Evolutionary conservation across 2,329 filamentous ascomycete species (phyloP).

Genomic region (Xylariaceae sp.): DNA sequence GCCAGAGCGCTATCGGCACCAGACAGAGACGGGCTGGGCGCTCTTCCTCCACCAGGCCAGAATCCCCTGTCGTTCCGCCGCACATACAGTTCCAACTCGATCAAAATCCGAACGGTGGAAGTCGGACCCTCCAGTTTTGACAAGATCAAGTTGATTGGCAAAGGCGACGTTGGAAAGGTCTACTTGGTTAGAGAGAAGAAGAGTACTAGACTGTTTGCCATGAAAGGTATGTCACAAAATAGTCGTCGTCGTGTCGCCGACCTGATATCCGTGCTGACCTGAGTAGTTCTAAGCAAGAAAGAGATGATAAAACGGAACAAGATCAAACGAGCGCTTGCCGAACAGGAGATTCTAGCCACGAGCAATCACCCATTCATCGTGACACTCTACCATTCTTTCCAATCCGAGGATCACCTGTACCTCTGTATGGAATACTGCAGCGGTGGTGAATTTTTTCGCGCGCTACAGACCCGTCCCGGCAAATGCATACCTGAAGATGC

Average conservation of each 20-base stretch:
- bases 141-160: conserved; percentile 99
- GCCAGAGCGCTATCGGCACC: conserved; percentile 38
- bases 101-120: conserved; percentile 96
- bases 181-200: conserved; percentile 98
- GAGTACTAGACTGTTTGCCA: conserved; percentile 89
- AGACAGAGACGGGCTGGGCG: conserved; percentile 51
- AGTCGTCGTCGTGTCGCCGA: neutral
- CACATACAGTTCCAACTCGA: conserved; percentile 98
- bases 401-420: conserved; percentile 97
- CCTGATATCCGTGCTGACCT: conserved; percentile 34
- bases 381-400: conserved; percentile 97
- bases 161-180: conserved; percentile 97
- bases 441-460: conserved; percentile 96
- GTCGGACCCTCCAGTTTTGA: conserved; percentile 94
- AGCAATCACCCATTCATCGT: conserved; percentile 99
- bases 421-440: conserved; percentile 99
- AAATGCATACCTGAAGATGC: conserved; percentile 98
- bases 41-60: conserved; percentile 63
- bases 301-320: conserved; percentile 99
- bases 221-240: conserved; percentile 71
- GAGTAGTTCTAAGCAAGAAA: conserved; percentile 90
- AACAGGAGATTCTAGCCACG: conserved; percentile 96
- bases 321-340: conserved; percentile 95
- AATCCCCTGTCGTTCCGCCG: conserved; percentile 76
- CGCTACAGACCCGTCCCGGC: conserved; percentile 89